Conservation (phyloP, 192 early-diverging fungal species). For the Coemansia pectinata region DNA sequence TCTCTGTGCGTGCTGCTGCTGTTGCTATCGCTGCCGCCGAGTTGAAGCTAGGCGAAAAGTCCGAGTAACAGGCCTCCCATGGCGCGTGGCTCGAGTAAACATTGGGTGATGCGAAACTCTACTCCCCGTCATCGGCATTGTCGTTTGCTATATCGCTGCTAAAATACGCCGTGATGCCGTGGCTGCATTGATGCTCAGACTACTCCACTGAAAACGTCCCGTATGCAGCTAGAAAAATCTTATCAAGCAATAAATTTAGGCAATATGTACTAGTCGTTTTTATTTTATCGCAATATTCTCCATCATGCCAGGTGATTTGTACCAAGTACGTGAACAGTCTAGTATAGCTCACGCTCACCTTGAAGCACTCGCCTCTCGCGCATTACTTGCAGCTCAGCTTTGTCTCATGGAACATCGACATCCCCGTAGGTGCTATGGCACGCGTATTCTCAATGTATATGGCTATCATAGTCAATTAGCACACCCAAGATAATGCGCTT, state of each 20-base stretch:
- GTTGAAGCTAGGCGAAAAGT: not conserved
- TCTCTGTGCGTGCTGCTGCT: not conserved
- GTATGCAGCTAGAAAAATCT: not conserved
- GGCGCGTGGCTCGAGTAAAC: not conserved
- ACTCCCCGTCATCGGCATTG: not conserved
- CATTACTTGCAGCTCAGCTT: conserved; percentile 33
- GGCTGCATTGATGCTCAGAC: not conserved
- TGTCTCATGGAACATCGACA: not conserved
- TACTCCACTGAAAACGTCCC: not conserved
- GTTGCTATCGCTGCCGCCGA: not conserved
- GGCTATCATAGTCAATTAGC: not conserved
- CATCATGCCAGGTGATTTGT: conserved; percentile 11
- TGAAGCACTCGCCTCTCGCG: conserved; percentile 30
- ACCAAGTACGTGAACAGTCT: conserved; percentile 19
- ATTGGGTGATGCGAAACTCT: not conserved
- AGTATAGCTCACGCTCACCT: conserved; percentile 30
- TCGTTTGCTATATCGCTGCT: not conserved
- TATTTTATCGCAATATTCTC: too few species aligned
- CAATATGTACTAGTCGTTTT: too few species aligned
- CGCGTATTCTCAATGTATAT: too few species aligned
- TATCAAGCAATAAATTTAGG: not conserved
- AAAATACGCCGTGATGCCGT: not conserved
- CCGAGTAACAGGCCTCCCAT: not conserved
- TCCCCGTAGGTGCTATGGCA: not conserved
- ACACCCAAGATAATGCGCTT: conserved; percentile 30